phyloP scores from a whole-genome alignment of 2,329 filamentous ascomycete species.

The Fusarium cicatricum region DNA sequence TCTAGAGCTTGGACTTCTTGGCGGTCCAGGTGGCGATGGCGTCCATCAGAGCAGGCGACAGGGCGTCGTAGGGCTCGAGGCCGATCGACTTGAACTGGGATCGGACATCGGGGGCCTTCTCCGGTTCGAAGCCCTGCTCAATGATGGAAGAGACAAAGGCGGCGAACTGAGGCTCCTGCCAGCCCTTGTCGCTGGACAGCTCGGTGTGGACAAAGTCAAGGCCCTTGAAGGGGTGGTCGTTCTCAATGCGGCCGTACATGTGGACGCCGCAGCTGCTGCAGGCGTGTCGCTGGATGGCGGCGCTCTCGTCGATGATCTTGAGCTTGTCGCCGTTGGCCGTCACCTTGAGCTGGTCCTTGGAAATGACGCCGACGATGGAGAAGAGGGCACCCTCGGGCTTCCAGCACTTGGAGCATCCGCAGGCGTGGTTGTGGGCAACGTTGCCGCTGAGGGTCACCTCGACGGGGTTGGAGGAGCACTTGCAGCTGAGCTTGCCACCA shows the following conservation, averaged over 20 bases:
- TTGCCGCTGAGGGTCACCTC: slow-evolving; percentile 65
- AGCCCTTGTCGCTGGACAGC: slow-evolving; percentile 66
- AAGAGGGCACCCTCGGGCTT: slow-evolving; percentile 71
- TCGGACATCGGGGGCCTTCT: slow-evolving; percentile 63
- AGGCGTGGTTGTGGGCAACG: slow-evolving; percentile 74
- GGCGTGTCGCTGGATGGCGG: slow-evolving; percentile 67
- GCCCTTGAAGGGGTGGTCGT: slow-evolving; percentile 71
- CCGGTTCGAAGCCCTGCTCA: slow-evolving; percentile 70
- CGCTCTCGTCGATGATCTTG: slow-evolving; percentile 60
- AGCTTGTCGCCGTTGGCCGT: slow-evolving; percentile 68
- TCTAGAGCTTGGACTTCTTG: slow-evolving; percentile 50
- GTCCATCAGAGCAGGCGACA: slow-evolving; percentile 71
- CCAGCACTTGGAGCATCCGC: slow-evolving; percentile 78
- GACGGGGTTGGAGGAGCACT: slow-evolving; percentile 63
- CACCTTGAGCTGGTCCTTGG: slow-evolving; percentile 62
- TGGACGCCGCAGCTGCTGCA: slow-evolving; percentile 69
- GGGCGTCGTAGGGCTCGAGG: slow-evolving; percentile 68
- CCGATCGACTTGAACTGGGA: slow-evolving; percentile 61
- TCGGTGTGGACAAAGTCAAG: slow-evolving; percentile 75
- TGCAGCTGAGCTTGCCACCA: slow-evolving; percentile 70
- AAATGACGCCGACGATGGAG: slow-evolving; percentile 69
- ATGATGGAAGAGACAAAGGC: slow-evolving; percentile 74
- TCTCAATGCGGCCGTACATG: slow-evolving; percentile 70
- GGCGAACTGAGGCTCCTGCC: slow-evolving; percentile 76
- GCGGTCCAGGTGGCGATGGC: slow-evolving; percentile 63